These are phyloP conservation scores for Effrenium voratum DNA, from an alignment of 73 alveolate species.

Conservation along the genomic window DNA sequence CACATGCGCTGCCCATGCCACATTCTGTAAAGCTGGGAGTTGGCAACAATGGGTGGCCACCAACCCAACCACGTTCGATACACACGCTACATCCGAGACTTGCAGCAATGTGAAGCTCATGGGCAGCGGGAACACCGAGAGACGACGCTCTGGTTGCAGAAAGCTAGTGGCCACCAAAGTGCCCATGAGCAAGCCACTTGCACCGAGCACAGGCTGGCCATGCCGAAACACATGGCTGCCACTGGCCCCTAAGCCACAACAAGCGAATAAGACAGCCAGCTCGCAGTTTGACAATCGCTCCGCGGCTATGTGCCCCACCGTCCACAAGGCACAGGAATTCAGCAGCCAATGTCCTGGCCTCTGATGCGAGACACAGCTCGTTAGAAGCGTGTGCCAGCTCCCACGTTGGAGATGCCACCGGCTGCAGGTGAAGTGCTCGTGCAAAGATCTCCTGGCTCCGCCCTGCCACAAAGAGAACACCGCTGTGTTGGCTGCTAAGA, in stretches of 20 bases:
- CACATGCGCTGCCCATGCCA: slow-evolving; percentile 82
- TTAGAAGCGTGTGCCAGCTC: slow-evolving; percentile 38
- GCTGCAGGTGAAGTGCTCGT: slow-evolving; percentile 32
- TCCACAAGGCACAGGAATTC: slow-evolving; percentile 68
- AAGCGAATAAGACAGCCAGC: neutral
- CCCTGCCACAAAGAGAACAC: neutral
- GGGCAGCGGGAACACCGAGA: neutral
- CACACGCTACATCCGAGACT: neutral
- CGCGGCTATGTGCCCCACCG: slow-evolving; percentile 34
- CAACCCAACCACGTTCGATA: slow-evolving; percentile 20
- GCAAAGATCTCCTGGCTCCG: neutral
- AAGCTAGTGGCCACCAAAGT: slow-evolving; percentile 20
- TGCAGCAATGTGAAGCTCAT: neutral
- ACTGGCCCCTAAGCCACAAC: slow-evolving; percentile 10
- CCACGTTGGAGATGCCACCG: slow-evolving; percentile 21
- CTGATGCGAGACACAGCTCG: slow-evolving; percentile 58
- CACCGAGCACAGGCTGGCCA: slow-evolving; percentile 52
- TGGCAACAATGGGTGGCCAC: slow-evolving; percentile 6
- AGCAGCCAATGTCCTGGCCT: neutral
- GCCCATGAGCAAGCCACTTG: slow-evolving; percentile 75
- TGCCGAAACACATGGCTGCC: slow-evolving; percentile 47
- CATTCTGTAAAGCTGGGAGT: neutral
- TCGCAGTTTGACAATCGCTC: slow-evolving; percentile 10
- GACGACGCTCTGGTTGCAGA: slow-evolving; percentile 76
- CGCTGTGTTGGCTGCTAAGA: neutral